These are phyloP conservation scores for Pestalotiopsis fici DNA, from an alignment of 2,329 filamentous ascomycete species.

Conservation along the genomic window DNA sequence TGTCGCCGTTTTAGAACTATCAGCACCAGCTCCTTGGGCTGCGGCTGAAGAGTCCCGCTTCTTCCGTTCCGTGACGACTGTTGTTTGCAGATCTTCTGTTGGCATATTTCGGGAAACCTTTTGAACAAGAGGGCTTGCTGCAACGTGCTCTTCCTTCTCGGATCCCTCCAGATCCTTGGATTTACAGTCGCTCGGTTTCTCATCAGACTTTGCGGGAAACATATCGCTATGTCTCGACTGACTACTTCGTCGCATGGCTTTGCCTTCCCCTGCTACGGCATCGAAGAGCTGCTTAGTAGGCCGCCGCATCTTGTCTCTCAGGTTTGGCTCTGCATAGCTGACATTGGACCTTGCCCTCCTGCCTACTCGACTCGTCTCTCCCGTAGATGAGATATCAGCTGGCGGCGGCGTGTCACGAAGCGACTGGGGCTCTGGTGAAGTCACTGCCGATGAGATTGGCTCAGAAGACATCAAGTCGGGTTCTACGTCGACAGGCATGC, in stretches of 20 bases:
- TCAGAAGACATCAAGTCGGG: constrained; percentile 37
- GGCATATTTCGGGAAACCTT: constrained; percentile 31
- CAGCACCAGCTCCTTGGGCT: constrained; percentile 12
- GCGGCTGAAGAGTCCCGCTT: constrained; percentile 38
- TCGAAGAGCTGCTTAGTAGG: constrained; percentile 76
- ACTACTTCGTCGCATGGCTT: constrained; percentile 46
- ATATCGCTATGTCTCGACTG: constrained; percentile 30
- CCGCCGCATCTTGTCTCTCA: constrained; percentile 81
- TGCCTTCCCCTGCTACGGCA: constrained; percentile 68
- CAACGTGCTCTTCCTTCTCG: constrained; percentile 19
- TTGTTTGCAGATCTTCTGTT: constrained; percentile 28
- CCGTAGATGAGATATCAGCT: constrained; percentile 53
- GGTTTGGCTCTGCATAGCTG: constrained; percentile 81
- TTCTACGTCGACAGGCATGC: constrained; percentile 25
- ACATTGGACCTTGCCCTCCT: constrained; percentile 68
- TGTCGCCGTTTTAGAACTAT: constrained; percentile 15
- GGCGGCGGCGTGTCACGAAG: constrained; percentile 61
- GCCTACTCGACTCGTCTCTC: constrained; percentile 64
- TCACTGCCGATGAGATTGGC: constrained; percentile 43
- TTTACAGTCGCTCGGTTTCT: constrained; percentile 34
- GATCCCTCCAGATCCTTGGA: not conserved
- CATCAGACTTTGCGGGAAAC: constrained; percentile 34
- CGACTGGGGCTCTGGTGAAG: constrained; percentile 48
- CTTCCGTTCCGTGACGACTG: constrained; percentile 38
- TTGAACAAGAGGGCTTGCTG: constrained; percentile 42